phyloP scores from a whole-genome alignment of 108 stramenopile species.

The Fragilaria radians region DNA sequence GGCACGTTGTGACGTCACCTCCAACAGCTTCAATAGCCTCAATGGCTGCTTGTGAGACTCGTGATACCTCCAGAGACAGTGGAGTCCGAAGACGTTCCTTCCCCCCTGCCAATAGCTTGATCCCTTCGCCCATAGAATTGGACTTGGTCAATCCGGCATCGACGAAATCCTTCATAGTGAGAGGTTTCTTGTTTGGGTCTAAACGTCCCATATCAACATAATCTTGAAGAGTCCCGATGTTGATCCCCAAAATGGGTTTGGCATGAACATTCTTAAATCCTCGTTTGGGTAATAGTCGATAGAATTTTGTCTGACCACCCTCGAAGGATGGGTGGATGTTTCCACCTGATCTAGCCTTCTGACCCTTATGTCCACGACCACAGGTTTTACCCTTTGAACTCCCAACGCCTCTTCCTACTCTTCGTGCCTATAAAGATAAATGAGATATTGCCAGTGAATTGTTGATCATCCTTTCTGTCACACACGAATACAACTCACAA shows the following conservation, averaged over 20 bases:
- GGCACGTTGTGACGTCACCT: conserved; percentile 93
- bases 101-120: conserved; percentile 78
- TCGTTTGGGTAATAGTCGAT: conserved; percentile 91
- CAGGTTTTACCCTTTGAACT: conserved; percentile 93
- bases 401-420: conserved; percentile 97
- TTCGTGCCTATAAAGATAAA: conserved; percentile 26
- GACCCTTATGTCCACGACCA: conserved; percentile 96
- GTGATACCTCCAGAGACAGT: conserved; percentile 85
- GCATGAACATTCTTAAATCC: conserved; percentile 91
- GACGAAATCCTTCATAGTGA: conserved; percentile 91
- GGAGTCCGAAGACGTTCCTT: conserved; percentile 51
- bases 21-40: conserved; percentile 87
- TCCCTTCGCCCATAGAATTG: conserved; percentile 74
- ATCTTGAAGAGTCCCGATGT: conserved; percentile 80
- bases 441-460: not conserved
- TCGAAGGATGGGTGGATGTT: conserved; percentile 87
- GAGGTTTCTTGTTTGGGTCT: conserved; percentile 20
- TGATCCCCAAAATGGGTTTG: conserved; percentile 63
- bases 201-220: conserved; percentile 94
- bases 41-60: conserved; percentile 85
- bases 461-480: not conserved
- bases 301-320: conserved; percentile 98
- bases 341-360: conserved; percentile 83
- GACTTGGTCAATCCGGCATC: conserved; percentile 75
- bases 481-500: conserved; percentile 14